Percentiles rank a stretch among this genome's conserved stretches.
Conservation (phyloP, 2,329 filamentous ascomycete species). For the Trichoderma cornu-damae region DNA sequence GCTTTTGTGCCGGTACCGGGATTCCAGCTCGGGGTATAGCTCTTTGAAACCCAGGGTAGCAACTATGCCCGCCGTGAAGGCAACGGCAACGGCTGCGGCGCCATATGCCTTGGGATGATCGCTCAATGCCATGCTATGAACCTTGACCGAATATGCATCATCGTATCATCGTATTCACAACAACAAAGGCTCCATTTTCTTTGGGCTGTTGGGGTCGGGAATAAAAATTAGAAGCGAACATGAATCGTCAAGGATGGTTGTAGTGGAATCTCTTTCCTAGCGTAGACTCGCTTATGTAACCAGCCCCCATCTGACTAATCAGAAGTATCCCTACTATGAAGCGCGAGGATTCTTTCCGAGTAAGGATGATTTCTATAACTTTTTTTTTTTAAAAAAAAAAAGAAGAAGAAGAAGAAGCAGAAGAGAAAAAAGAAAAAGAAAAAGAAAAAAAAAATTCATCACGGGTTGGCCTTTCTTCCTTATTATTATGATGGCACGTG, state of each 20-base stretch:
- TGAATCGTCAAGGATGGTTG: constrained; percentile 2
- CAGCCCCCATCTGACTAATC: no score
- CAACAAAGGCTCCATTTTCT: background rate
- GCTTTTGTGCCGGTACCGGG: constrained; percentile 48
- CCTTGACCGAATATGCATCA: background rate
- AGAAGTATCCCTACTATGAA: no score
- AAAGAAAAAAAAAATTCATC: no score
- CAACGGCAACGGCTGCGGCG: constrained; percentile 60
- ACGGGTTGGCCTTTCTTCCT: no score
- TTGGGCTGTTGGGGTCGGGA: background rate
- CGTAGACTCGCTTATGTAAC: no score
- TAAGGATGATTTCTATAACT: no score
- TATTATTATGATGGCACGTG: no score
- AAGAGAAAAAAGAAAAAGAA: no score
- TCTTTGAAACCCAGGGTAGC: constrained; percentile 75
- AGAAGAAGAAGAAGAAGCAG: no score
- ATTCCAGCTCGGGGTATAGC: constrained; percentile 68
- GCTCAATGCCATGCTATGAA: constrained; percentile 50
- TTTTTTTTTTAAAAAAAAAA: no score
- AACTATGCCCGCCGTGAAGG: constrained; percentile 72
- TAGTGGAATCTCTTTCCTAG: no score
- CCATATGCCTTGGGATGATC: constrained; percentile 59
- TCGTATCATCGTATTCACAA: background rate
- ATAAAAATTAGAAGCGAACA: background rate
- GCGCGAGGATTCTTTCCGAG: no score